These are phyloP conservation scores for Pythium dissotocum DNA, from an alignment of 352 stramenopile species.

Conservation along the genomic window DNA sequence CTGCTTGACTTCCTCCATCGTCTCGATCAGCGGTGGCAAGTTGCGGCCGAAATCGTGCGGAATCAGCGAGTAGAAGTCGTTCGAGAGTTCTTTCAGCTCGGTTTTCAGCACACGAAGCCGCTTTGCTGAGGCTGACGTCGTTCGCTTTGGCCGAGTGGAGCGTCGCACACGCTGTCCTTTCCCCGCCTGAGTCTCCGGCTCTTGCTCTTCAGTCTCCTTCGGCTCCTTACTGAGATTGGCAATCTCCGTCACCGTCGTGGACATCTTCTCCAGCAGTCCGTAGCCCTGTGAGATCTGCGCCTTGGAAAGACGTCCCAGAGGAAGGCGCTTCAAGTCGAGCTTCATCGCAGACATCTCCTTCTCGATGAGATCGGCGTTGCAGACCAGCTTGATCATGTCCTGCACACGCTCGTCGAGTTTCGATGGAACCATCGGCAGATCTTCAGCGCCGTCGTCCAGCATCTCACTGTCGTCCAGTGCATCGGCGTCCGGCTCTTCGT, in stretches of 20 bases:
- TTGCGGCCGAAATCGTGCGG: slow-evolving; percentile 66
- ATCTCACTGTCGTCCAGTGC: slow-evolving; percentile 10
- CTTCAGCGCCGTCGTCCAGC: slow-evolving; percentile 6
- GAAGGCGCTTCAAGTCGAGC: slow-evolving; percentile 36
- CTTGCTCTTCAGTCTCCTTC: neutral
- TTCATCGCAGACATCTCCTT: slow-evolving; percentile 40
- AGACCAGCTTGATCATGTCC: slow-evolving; percentile 34
- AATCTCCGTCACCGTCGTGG: slow-evolving; percentile 42
- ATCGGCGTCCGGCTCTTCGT: slow-evolving; percentile 21
- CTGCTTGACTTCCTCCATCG: slow-evolving; percentile 53
- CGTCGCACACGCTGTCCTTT: slow-evolving; percentile 3
- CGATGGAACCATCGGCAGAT: slow-evolving; percentile 1
- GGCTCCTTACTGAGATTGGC: slow-evolving; percentile 28
- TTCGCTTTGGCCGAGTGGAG: slow-evolving; percentile 26
- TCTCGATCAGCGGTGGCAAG: slow-evolving; percentile 50
- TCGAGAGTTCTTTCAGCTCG: slow-evolving; percentile 55
- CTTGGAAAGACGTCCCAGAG: slow-evolving; percentile 45
- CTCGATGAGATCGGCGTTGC: slow-evolving; percentile 34
- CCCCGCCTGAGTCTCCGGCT: neutral
- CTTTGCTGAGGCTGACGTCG: slow-evolving; percentile 22
- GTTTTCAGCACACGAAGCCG: slow-evolving; percentile 25
- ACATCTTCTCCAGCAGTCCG: slow-evolving; percentile 51
- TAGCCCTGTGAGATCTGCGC: slow-evolving; percentile 66
- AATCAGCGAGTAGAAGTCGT: slow-evolving; percentile 72
- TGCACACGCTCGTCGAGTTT: slow-evolving; percentile 27